Base-by-base conservation (phyloP, 257 asterid genomes). In the Nicotiana noctiflora region DNA sequence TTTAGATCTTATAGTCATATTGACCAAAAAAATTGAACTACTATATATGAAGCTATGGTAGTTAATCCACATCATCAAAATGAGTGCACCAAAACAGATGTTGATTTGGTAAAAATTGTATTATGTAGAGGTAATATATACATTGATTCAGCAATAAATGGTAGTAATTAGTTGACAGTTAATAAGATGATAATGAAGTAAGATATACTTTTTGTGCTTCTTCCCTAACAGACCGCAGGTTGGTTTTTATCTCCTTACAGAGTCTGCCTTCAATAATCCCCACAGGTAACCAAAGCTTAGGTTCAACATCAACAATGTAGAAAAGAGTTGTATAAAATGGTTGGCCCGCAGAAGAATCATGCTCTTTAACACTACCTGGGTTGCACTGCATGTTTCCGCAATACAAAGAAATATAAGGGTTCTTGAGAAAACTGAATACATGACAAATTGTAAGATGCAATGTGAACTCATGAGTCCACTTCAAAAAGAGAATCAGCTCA, bases 251-350 rank as follows among this genome's bases (percentile, higher is more conserved):
- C 91, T 93, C 97, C 56, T 82, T 84, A 85, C 94, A 90, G 75
- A 93, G 89, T 79, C 93, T 87, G 64, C 96, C 92, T 91, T 93
- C 97, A 70, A 93, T 87, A 83, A 94, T 89, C 72, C 85, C 82
- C 31, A 94, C 98, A 25, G 97, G 98, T 83, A 94, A 83, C 98
- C 98, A 94, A 77, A 89, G 64, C 85, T 90, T 91, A 31, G 98
- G 98, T 87, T 90, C 93, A 85, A 92, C 95, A 83, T 89, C 81
- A 75, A 91, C 97, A 79, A 80, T 80, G 63, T 94, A 94, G 61
- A 76, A 18, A 72, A 94, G 93, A 1, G 85, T 92, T 44, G 98
- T 92, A 81, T 84, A 84, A 64, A 82, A 85, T 75, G 88, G 85
- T 76, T 82, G 85, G 81, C 79, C 90, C 76, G 49, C 70, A 59